Evolutionary conservation across 306 rosid genomes (phyloP), one percentile per base, ranked within the genome.

Genomic region (Citrullus mucosospermus): DNA sequence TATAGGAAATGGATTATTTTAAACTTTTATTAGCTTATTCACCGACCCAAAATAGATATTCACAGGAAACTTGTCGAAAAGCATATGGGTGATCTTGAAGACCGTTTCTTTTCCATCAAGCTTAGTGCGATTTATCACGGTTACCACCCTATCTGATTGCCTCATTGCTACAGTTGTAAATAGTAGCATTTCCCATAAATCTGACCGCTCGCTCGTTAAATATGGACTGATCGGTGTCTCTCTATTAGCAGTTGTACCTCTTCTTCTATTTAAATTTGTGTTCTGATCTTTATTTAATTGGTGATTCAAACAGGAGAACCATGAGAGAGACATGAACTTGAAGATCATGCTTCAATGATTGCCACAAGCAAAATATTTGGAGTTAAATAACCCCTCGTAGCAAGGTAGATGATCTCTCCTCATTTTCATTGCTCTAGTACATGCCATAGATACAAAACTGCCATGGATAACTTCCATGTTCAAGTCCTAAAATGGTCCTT

Each of bases 81-180:
- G 63, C 57, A 38, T 22, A 4, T 15, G 67, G 38, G 16, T 77
- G 68, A 59, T 77, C 39, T 77, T 60, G 60, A 56, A 76, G 53
- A 18, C 74, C 17, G 32, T 70, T 70, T 22, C 78, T 59, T 77
- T 14, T 25, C 57, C 30, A 58, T 56, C 38, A 41, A 77, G 66
- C 78, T 54, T 53, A 28, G 78, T 74, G 78, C 32, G 44, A 32
- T 25, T 74, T 36, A 54, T 74, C 78, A 75, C 78, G 78, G 50
- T 55, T 75, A 75, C 55, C 78, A 74, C 32, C 78, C 13, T 53
- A 34, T 28, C 32, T 9, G 75, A 68, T 48, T 8, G 54, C 7
- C 18, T 15, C n/a, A 53, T 4, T 0, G 54, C 51, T 28, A 38
- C 57, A 36, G 67, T 77, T 56, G 63, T 5, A 77, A 32, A 22